A percentile compares a stretch with the other conserved stretches of the same genome.
phyloP scores from a whole-genome alignment of 768 basidiomycete genomes.

The Suillus clintonianus region DNA sequence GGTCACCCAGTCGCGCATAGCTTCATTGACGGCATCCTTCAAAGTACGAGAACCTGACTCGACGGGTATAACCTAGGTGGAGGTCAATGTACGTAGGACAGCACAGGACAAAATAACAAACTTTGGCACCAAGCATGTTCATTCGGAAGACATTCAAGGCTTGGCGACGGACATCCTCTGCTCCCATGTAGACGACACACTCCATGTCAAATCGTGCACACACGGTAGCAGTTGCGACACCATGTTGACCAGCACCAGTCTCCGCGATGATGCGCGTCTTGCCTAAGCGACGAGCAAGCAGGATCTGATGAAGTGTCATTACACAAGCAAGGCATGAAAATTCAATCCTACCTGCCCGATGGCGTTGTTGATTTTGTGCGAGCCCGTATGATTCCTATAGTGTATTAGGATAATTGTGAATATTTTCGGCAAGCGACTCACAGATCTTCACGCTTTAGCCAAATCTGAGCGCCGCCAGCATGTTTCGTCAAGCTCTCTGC shows the following conservation, averaged over 20 bases:
- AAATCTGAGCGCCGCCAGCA: constrained; percentile 92
- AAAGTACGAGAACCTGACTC: constrained; percentile 91
- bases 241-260: constrained; percentile 98
- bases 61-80: constrained; percentile 82
- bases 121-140: constrained; percentile 94
- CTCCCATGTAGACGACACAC: constrained; percentile 97
- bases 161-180: constrained; percentile 95
- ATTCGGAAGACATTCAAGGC: constrained; percentile 98
- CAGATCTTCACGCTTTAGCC: constrained; percentile 97
- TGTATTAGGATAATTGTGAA: constrained; percentile 5
- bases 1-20: constrained; percentile 98
- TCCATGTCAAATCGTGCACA: constrained; percentile 96
- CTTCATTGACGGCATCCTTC: constrained; percentile 98
- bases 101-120: constrained; percentile 23
- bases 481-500: constrained; percentile 89
- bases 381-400: constrained; percentile 91
- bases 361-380: constrained; percentile 99
- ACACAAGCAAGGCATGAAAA: constrained; percentile 16
- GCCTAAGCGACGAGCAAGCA: constrained; percentile 90
- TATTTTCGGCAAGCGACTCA: constrained; percentile 34
- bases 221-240: constrained; percentile 97
- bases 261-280: constrained; percentile 98
- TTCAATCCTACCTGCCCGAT: constrained; percentile 73
- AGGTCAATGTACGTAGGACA: background rate
- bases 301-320: constrained; percentile 54